Percentiles rank a stretch among this genome's conserved stretches.
Conservation (phyloP, 2,329 filamentous ascomycete species). For the Fusarium pilosicola region DNA sequence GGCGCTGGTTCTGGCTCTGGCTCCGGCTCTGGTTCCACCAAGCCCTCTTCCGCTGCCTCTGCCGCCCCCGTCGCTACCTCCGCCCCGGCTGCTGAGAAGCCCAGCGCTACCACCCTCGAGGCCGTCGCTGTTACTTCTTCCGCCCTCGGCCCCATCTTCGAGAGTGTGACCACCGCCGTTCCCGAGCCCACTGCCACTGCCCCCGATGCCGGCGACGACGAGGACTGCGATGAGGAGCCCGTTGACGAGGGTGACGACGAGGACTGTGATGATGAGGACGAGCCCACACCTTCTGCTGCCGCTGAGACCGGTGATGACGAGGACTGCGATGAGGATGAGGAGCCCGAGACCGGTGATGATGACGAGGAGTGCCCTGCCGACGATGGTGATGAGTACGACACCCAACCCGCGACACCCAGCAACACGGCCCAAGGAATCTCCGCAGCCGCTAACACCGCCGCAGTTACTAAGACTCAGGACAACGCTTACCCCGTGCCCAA, state of each 20-base stretch:
- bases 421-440: not conserved
- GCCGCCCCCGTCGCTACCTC: constrained; percentile 9
- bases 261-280: constrained; percentile 25
- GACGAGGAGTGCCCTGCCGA: constrained; percentile 37
- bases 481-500: not conserved
- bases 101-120: constrained; percentile 17
- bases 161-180: not conserved
- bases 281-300: not conserved
- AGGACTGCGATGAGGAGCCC: not conserved
- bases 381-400: constrained; percentile 25
- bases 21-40: not conserved
- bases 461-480: not conserved
- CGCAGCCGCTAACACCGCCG: not conserved
- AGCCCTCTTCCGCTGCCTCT: constrained; percentile 18
- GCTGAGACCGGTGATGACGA: constrained; percentile 27
- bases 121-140: constrained; percentile 13
- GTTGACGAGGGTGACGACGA: constrained; percentile 22
- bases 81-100: constrained; percentile 4
- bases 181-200: constrained; percentile 12
- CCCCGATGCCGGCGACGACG: constrained; percentile 9
- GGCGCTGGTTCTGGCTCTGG: constrained; percentile 8
- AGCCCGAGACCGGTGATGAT: constrained; percentile 12
- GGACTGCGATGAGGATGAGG: constrained; percentile 28
- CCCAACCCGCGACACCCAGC: constrained; percentile 1
- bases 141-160: not conserved